These are phyloP conservation scores for Hymenochaete sp. DNA, from an alignment of 1,284 basidiomycete genomes.

Conservation along the genomic window DNA sequence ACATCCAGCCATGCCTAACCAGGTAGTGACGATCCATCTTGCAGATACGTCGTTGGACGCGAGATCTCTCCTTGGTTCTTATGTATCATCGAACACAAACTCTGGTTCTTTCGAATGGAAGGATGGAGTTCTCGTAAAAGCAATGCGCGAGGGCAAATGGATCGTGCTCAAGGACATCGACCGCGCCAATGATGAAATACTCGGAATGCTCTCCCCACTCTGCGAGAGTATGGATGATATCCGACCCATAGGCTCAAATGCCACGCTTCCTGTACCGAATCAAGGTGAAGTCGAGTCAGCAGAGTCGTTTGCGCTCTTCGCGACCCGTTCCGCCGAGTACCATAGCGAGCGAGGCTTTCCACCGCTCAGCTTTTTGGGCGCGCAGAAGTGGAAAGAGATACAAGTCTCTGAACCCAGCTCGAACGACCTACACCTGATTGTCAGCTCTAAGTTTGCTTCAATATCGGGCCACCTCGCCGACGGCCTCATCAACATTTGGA, in stretches of 20 bases:
- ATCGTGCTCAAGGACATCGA: slow-evolving; percentile 93
- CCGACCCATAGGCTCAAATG: slow-evolving; percentile 71
- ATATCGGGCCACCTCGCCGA: slow-evolving; percentile 41
- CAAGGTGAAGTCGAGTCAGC: slow-evolving; percentile 62
- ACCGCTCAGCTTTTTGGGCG: slow-evolving; percentile 65
- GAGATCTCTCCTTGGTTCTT: slow-evolving; percentile 89
- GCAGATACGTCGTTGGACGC: slow-evolving; percentile 94
- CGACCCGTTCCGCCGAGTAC: slow-evolving; percentile 58
- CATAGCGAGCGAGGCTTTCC: slow-evolving; percentile 39
- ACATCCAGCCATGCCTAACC: slow-evolving; percentile 46
- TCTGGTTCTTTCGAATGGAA: slow-evolving; percentile 95
- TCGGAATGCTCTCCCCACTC: slow-evolving; percentile 77
- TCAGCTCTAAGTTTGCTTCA: slow-evolving; percentile 56
- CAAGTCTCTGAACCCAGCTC: slow-evolving; percentile 49
- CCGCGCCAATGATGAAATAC: slow-evolving; percentile 76
- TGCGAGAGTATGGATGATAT: slow-evolving; percentile 70
- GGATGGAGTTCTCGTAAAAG: slow-evolving; percentile 88
- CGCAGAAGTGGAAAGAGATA: slow-evolving; percentile 77
- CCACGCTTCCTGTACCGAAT: slow-evolving; percentile 61
- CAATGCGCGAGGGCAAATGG: slow-evolving; percentile 90
- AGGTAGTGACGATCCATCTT: slow-evolving; percentile 79
- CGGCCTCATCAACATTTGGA: slow-evolving; percentile 61
- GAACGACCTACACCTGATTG: slow-evolving; percentile 62
- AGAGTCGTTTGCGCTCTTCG: slow-evolving; percentile 73
- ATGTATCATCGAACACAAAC: slow-evolving; percentile 78